Percentiles rank a stretch among this genome's conserved stretches.
Evolutionary conservation across 768 basidiomycete species (phyloP).

Genomic region (Hericium coralloides): DNA sequence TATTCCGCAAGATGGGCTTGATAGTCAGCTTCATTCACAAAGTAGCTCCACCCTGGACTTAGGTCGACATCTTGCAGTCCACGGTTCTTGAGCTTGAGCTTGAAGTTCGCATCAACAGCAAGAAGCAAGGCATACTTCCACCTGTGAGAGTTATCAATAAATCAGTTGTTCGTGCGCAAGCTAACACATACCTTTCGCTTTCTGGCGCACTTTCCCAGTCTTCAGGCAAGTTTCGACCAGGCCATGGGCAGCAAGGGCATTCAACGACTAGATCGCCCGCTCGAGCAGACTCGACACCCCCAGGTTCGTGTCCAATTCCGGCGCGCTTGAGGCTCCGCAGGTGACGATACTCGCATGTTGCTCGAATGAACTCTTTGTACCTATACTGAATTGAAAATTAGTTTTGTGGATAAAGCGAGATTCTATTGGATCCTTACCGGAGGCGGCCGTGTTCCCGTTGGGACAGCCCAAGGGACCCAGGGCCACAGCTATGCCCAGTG

Average conservation of each 20-base stretch:
- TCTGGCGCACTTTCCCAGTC: slow-evolving; percentile 11
- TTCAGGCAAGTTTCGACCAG: slow-evolving; percentile 12
- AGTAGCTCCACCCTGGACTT: slow-evolving; percentile 2
- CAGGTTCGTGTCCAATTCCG: slow-evolving; percentile 15
- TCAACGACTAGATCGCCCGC: slow-evolving; percentile 11
- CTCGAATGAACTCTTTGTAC: slow-evolving; percentile 5
- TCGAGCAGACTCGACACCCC: slow-evolving; percentile 4
- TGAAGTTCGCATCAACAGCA: slow-evolving; percentile 5
- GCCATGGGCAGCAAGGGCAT: slow-evolving; percentile 20
- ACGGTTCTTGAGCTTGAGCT: background rate
- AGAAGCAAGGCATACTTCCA: slow-evolving; percentile 7
- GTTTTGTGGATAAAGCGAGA: background rate
- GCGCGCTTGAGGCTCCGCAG: slow-evolving; percentile 15
- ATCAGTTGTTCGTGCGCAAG: background rate
- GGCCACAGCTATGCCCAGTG: too few species aligned
- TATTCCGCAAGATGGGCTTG: background rate
- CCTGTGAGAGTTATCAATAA: background rate
- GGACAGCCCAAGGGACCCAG: too few species aligned
- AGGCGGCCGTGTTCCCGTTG: too few species aligned
- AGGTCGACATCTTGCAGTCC: background rate
- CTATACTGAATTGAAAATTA: background rate
- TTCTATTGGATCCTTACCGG: too few species aligned
- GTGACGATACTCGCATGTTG: slow-evolving; percentile 15
- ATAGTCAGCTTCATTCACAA: background rate
- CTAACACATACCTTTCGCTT: slow-evolving; percentile 11